Percentiles rank a stretch among this genome's conserved stretches.
Conservation (phyloP, 495 filamentous ascomycete species). For the Tuber indicum region DNA sequence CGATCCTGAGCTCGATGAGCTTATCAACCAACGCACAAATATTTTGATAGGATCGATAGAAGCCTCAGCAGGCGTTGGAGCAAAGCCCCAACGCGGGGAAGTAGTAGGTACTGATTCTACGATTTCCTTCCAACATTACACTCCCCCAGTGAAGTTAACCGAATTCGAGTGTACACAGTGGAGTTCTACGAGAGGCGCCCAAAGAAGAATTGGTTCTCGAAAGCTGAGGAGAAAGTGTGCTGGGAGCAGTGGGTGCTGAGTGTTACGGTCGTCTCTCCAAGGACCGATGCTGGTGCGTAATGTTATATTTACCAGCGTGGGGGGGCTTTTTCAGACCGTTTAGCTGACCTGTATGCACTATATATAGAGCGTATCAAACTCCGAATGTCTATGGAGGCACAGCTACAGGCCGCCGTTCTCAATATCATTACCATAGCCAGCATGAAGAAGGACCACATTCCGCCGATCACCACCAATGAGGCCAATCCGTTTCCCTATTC, state of each 20-base stretch:
- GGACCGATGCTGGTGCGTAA: conserved; percentile 74
- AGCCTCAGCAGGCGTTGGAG: conserved; percentile 19
- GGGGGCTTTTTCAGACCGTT: background rate
- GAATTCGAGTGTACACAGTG: conserved; percentile 49
- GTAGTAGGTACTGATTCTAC: conserved; percentile 37
- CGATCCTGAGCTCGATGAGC: conserved; percentile 80
- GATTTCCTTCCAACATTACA: background rate
- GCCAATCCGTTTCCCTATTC: conserved; percentile 92
- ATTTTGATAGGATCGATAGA: conserved; percentile 58
- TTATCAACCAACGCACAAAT: conserved; percentile 80
- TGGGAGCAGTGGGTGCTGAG: conserved; percentile 95
- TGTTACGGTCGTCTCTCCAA: conserved; percentile 79
- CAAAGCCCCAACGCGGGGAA: conserved; percentile 50
- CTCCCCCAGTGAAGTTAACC: conserved; percentile 9
- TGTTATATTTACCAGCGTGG: background rate
- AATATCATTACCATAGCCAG: conserved; percentile 84
- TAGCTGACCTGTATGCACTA: conserved; percentile 6
- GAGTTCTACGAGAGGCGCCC: conserved; percentile 93
- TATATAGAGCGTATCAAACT: conserved; percentile 72
- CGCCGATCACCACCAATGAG: conserved; percentile 88
- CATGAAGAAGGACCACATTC: conserved; percentile 88
- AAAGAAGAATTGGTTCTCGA: conserved; percentile 70
- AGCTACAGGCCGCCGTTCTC: conserved; percentile 74
- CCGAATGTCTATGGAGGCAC: conserved; percentile 77
- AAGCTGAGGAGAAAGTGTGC: conserved; percentile 79